Evolutionary conservation across 164 flowering plant genomes (phyloP).

Genomic region (Magnolia changhungtana): DNA sequence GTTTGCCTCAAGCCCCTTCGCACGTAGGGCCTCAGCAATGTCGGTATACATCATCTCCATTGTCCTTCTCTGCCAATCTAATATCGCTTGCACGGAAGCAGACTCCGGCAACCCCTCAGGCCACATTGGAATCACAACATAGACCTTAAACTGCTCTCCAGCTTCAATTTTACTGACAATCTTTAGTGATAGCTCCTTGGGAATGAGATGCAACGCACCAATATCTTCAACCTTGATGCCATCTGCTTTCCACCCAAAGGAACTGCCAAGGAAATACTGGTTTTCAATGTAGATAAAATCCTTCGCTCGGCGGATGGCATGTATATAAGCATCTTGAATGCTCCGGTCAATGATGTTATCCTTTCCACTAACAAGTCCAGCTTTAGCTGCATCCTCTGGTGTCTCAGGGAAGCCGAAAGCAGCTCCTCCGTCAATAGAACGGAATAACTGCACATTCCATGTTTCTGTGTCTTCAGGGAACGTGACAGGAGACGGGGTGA

Average conservation of each 20-base stretch:
- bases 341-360: slow-evolving; percentile 62
- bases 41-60: slow-evolving; percentile 28
- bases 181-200: slow-evolving; percentile 64
- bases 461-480: slow-evolving; percentile 52
- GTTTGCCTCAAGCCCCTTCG: slow-evolving; percentile 40
- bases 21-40: slow-evolving; percentile 37
- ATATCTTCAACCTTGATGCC: slow-evolving; percentile 40
- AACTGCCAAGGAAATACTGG: slow-evolving; percentile 79
- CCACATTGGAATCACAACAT: slow-evolving; percentile 73
- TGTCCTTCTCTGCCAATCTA: no score
- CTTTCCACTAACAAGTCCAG: slow-evolving; percentile 65
- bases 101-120: slow-evolving; percentile 66
- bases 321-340: slow-evolving; percentile 73
- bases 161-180: slow-evolving; percentile 63
- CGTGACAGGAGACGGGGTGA: slow-evolving; percentile 51
- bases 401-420: slow-evolving; percentile 60
- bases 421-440: slow-evolving; percentile 78
- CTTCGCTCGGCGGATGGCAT: slow-evolving; percentile 74
- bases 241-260: slow-evolving; percentile 46
- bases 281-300: slow-evolving; percentile 66
- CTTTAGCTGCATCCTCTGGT: slow-evolving; percentile 55
- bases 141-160: slow-evolving; percentile 53
- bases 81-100: slow-evolving; percentile 37
- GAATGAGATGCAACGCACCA: slow-evolving; percentile 52
- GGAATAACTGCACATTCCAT: slow-evolving; percentile 77